Evolutionary conservation across 495 filamentous ascomycete species (phyloP).

Genomic region (Xylaria longipes): DNA sequence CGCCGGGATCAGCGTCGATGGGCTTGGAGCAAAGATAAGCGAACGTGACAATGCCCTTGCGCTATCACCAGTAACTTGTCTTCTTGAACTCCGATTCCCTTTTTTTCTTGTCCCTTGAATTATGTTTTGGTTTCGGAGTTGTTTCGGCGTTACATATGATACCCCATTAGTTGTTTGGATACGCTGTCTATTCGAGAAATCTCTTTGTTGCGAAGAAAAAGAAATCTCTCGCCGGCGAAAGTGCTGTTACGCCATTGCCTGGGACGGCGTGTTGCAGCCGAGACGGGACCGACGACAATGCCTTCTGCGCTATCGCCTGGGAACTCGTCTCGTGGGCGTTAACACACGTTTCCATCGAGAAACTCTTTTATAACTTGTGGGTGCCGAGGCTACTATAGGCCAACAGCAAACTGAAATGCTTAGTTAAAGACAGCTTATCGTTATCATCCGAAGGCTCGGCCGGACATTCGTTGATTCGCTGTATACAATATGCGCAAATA

Average conservation of each 20-base stretch:
- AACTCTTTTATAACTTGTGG: slow-evolving; percentile 6
- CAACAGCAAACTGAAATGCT: not conserved
- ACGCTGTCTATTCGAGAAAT: slow-evolving; percentile 47
- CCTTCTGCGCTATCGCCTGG: slow-evolving; percentile 59
- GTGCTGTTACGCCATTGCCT: slow-evolving; percentile 65
- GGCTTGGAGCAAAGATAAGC: slow-evolving; percentile 27
- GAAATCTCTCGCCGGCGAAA: slow-evolving; percentile 55
- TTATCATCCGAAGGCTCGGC: slow-evolving; percentile 26
- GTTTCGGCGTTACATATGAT: slow-evolving; percentile 53
- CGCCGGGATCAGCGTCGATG: slow-evolving; percentile 42
- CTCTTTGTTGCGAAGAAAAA: slow-evolving; percentile 18
- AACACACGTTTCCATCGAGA: slow-evolving; percentile 44
- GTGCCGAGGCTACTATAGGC: not conserved
- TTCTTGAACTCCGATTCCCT: slow-evolving; percentile 20
- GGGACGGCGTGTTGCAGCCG: slow-evolving; percentile 62
- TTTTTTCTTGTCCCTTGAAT: slow-evolving; percentile 15
- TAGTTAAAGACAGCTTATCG: not conserved
- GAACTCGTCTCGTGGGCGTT: slow-evolving; percentile 59
- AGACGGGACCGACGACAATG: slow-evolving; percentile 59
- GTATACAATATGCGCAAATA: slow-evolving; percentile 32
- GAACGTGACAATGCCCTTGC: slow-evolving; percentile 50
- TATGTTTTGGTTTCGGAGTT: slow-evolving; percentile 18
- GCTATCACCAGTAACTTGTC: slow-evolving; percentile 45
- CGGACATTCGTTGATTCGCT: slow-evolving; percentile 33
- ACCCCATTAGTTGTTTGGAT: slow-evolving; percentile 65